These are phyloP conservation scores for Vitis labrusca DNA, from an alignment of 164 flowering plant species.

Conservation along the genomic window DNA sequence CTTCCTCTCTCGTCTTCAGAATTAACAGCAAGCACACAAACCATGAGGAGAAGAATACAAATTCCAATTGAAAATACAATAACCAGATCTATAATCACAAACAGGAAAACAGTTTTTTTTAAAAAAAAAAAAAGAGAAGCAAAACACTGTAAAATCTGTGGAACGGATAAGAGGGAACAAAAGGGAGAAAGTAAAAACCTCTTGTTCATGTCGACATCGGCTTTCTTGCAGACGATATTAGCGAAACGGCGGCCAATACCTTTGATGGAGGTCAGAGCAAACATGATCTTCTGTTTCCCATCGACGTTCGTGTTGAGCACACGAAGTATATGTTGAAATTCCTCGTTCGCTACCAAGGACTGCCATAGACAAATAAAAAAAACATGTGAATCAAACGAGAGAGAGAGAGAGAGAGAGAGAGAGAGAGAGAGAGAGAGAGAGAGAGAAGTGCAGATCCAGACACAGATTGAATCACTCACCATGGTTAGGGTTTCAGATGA, in stretches of 20 bases:
- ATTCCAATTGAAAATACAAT: no score
- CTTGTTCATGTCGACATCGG: conserved; percentile 64
- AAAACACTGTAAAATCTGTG: no score
- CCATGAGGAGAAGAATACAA: no score
- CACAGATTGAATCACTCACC: conserved; percentile 1
- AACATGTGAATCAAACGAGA: neutral
- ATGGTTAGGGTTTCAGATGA: conserved; percentile 4
- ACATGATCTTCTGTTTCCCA: conserved; percentile 62
- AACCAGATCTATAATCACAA: no score
- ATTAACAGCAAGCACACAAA: no score
- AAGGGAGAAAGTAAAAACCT: conserved; percentile 20
- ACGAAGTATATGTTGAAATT: conserved; percentile 59
- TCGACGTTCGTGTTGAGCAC: conserved; percentile 59
- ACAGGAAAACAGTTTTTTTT: no score
- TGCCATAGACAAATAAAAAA: conserved; percentile 11
- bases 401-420: no score
- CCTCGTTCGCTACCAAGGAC: conserved; percentile 53
- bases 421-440: no score
- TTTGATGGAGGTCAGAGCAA: conserved; percentile 55
- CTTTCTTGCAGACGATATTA: conserved; percentile 58
- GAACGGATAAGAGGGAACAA: no score
- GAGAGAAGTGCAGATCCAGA: no score
- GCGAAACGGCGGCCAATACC: conserved; percentile 60
- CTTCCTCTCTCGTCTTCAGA: no score
- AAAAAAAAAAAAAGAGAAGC: no score